Base-by-base conservation (phyloP, 2,329 filamentous ascomycete species). In the Penicillium italicum region DNA sequence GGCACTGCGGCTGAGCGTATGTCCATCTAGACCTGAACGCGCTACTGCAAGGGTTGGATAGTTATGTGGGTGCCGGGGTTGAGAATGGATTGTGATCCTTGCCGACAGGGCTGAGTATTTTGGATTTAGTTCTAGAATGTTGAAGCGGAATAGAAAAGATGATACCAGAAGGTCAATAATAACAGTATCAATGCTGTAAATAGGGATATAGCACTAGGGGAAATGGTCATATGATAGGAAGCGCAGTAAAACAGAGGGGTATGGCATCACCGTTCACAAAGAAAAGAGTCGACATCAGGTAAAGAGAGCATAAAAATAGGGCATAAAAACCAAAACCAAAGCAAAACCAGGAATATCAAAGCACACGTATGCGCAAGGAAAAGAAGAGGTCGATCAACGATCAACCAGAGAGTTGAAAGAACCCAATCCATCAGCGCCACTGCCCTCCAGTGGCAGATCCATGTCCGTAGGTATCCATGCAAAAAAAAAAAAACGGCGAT, bases 381-480 rank as follows among this genome's bases (percentile, higher is more conserved):
- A 52, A 34, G 36, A 42, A 42, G 24, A 30, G 55, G 51, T 56
- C 50, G 53, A 63, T 62, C 60, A 47, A 56, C 46, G 58, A 62
- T 64, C 62, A 55, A 62, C 60, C 36, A 5, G 8, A 24, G 16
- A 34, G 50, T 49, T 54, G 45, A 55, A 53, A 55, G 52, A 51
- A 30, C 55, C 42, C 49, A 54, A 58, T 62, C 55, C 53, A 55
- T 44, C 53, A 55, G 61, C 60, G 63, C 63, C 62, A 62, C 62
- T 63, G 62, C 62, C 63, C 56, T 41, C 62, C 62, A 65, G 63
- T 59, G 61, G 62, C 62, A 65, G 62, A 60, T 58, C 56, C 61
- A 58, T 62, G 56, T 61, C 56, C 62, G 45, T 59, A 41, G 44
- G 51, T 52, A 64, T 62, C 62, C 56, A 65, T 65, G 63, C 63